phyloP scores from a whole-genome alignment of 805 yeast species.

The Cyberlindnera mycetangii region DNA sequence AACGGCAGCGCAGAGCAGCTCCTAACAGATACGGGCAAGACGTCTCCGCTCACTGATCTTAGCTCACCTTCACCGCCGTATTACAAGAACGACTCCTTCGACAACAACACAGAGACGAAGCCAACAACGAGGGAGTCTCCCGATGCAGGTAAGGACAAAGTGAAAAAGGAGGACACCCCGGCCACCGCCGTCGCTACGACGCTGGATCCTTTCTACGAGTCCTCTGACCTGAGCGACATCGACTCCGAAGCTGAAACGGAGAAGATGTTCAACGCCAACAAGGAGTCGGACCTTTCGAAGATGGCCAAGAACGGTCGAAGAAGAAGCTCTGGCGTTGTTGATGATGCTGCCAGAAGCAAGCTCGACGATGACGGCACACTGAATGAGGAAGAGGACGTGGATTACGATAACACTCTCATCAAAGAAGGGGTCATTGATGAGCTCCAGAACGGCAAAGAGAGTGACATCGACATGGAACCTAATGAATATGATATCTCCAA shows the following conservation, averaged over 20 bases:
- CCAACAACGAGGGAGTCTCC: slow-evolving; percentile 4
- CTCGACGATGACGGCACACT: slow-evolving; percentile 7
- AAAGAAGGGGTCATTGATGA: slow-evolving; percentile 26
- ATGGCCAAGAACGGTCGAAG: slow-evolving; percentile 34
- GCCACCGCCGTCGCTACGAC: not conserved
- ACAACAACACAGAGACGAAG: slow-evolving; percentile 6
- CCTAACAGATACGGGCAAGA: slow-evolving; percentile 24
- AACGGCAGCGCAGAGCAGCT: slow-evolving; percentile 2
- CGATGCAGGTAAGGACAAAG: not conserved
- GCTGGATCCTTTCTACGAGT: slow-evolving; percentile 20
- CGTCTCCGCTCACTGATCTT: slow-evolving; percentile 28
- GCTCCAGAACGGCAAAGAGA: slow-evolving; percentile 20
- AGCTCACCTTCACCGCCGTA: slow-evolving; percentile 26
- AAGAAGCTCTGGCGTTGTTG: slow-evolving; percentile 3
- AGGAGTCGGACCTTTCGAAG: slow-evolving; percentile 38
- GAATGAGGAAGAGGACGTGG: slow-evolving; percentile 23
- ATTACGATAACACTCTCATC: slow-evolving; percentile 23
- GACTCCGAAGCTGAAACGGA: slow-evolving; percentile 92
- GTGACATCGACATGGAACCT: slow-evolving; percentile 22
- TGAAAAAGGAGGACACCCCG: not conserved
- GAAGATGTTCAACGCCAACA: slow-evolving; percentile 54
- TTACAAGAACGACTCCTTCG: slow-evolving; percentile 9
- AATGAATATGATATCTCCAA: slow-evolving; percentile 24
- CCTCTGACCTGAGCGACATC: slow-evolving; percentile 52
- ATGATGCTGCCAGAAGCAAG: slow-evolving; percentile 7